Conservation (phyloP, 768 basidiomycete genomes). For the Rhodosporidiobolus sp. region DNA sequence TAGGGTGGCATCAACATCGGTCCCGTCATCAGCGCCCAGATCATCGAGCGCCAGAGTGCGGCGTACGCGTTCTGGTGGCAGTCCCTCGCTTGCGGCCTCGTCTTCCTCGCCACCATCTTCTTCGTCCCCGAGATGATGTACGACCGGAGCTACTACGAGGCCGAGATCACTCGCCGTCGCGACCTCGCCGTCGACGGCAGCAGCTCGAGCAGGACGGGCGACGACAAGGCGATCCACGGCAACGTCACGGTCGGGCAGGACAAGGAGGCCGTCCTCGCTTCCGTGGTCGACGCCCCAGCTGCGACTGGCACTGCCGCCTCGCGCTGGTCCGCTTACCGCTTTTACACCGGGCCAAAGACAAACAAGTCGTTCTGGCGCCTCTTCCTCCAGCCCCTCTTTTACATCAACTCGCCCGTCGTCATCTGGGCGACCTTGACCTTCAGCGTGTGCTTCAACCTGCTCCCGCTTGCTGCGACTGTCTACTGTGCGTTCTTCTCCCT, state of each 20-base stretch:
- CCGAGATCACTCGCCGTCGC: neutral
- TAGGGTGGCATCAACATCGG: constrained; percentile 14
- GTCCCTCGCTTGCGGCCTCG: neutral
- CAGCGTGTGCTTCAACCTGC: constrained; percentile 11
- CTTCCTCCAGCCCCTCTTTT: neutral
- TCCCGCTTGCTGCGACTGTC: neutral
- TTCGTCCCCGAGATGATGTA: constrained; percentile 2
- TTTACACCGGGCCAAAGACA: neutral
- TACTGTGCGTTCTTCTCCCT: neutral
- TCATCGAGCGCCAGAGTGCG: neutral
- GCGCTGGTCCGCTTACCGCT: neutral
- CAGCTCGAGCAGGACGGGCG: neutral
- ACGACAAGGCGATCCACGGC: too few species aligned
- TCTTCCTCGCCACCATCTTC: constrained; percentile 5
- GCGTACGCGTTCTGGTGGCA: constrained; percentile 8
- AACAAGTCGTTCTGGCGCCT: neutral
- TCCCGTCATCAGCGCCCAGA: constrained; percentile 3
- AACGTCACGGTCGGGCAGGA: too few species aligned
- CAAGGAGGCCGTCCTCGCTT: neutral
- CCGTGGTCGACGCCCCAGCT: neutral
- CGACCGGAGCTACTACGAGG: constrained; percentile 3
- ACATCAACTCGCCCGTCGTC: neutral
- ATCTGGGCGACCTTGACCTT: constrained; percentile 8
- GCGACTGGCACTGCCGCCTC: neutral
- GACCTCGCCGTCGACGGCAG: neutral